Conservation (phyloP, 2,329 filamentous ascomycete genomes). For the Cladosporium velox region DNA sequence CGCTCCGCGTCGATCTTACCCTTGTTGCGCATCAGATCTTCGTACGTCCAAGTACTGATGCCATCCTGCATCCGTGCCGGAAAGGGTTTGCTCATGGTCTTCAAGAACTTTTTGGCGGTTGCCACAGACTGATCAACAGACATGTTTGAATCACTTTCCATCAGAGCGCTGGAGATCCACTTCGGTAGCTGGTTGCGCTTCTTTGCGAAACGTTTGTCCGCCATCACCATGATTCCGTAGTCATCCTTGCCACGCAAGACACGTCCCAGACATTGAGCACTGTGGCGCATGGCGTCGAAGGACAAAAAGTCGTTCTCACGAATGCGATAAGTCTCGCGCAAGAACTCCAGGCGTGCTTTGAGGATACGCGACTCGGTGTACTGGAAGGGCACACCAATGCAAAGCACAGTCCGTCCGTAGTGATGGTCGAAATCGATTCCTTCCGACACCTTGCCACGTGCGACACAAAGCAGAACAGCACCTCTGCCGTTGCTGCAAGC, state of each 20-base stretch:
- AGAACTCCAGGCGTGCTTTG: constrained; percentile 90
- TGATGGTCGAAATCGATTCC: constrained; percentile 99
- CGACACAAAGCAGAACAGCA: constrained; percentile 90
- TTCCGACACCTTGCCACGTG: constrained; percentile 94
- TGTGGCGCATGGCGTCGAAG: constrained; percentile 99
- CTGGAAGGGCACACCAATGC: constrained; percentile 96
- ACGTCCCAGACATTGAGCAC: constrained; percentile 91
- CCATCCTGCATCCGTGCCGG: constrained; percentile 81
- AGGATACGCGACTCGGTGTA: constrained; percentile 97
- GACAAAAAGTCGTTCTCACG: constrained; percentile 96
- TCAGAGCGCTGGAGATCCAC: constrained; percentile 89
- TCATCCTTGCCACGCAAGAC: constrained; percentile 96
- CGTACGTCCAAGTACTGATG: constrained; percentile 85
- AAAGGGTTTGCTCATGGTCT: constrained; percentile 91
- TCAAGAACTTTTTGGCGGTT: constrained; percentile 83
- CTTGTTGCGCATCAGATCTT: constrained; percentile 77
- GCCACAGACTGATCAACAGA: constrained; percentile 95
- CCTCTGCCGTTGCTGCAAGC: constrained; percentile 97
- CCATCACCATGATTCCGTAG: constrained; percentile 99
- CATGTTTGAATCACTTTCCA: constrained; percentile 83
- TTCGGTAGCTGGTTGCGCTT: constrained; percentile 89
- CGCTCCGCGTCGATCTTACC: constrained; percentile 68
- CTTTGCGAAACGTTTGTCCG: constrained; percentile 89
- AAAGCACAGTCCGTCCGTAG: constrained; percentile 92
- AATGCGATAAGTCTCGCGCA: constrained; percentile 96